These are phyloP conservation scores for Pleurotus citrinopileatus DNA, from an alignment of 768 basidiomycete species.

Conservation along the genomic window DNA sequence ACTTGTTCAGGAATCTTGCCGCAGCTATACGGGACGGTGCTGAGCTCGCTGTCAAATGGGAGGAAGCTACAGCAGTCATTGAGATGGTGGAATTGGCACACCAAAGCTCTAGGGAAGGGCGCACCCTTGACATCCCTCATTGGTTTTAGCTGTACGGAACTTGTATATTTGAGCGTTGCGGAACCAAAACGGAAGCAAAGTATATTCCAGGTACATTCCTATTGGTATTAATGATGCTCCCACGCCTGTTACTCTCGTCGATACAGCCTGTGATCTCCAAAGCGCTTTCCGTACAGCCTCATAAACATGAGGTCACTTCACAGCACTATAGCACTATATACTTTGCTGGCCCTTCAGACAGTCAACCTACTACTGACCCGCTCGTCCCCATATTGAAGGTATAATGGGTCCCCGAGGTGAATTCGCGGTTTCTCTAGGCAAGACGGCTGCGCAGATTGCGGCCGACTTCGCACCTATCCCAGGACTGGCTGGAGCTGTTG, in stretches of 20 bases:
- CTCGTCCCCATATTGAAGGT: too few relatives aligned
- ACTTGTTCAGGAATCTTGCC: slow-evolving; percentile 65
- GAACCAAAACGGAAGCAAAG: not conserved
- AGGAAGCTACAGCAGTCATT: slow-evolving; percentile 68
- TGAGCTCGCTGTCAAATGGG: slow-evolving; percentile 65
- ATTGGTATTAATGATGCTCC: not conserved
- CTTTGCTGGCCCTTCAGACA: too few relatives aligned
- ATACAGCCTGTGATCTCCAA: not conserved
- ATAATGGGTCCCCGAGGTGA: slow-evolving; percentile 4
- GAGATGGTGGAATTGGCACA: slow-evolving; percentile 76
- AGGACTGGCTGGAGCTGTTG: slow-evolving; percentile 40
- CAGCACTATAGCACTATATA: not conserved
- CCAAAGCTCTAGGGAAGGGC: slow-evolving; percentile 60
- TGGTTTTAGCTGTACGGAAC: not conserved
- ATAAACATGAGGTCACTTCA: not conserved
- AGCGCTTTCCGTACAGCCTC: not conserved
- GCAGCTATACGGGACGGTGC: slow-evolving; percentile 54
- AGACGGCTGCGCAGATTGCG: slow-evolving; percentile 40
- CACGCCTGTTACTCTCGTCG: not conserved
- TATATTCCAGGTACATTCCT: too few relatives aligned
- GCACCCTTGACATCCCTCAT: slow-evolving; percentile 30
- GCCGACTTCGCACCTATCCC: slow-evolving; percentile 49
- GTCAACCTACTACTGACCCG: too few relatives aligned
- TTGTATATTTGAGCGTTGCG: not conserved
- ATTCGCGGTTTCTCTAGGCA: slow-evolving; percentile 19